Evolutionary conservation across 73 alveolate genomes (phyloP), one percentile per base, ranked within the genome.

Genomic region (Paramecium octaurelia): DNA sequence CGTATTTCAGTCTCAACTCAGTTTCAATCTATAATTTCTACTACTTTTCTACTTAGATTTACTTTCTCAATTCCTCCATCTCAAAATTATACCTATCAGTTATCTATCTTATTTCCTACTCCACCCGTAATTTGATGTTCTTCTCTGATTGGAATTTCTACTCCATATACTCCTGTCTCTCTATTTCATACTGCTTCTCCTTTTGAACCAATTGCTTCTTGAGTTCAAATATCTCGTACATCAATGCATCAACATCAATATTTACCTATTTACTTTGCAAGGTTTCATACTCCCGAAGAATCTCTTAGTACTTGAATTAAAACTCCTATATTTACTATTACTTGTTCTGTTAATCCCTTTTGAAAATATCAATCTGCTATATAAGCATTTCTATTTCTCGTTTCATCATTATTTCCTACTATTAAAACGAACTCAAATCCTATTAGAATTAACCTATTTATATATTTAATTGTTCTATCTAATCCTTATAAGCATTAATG

Each of bases 161-260:
- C 16, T 23, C 68, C 14, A 21, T 2, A 31, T 12, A 77, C 27
- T 77, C 68, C n/a, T 77, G 1, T 70, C 57, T 70, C 24, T 70
- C 86, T 31, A 24, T 24, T 29, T 70, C 86, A 31, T 31, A 24
- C 12, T 70, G n/a, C 12, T 35, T 70, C 21, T 77, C 90, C 8
- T 42, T 77, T 44, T 42, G 20, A 8, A 40, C 90, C 16, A 77
- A 38, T 38, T 77, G 12, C 43, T 77, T 77, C 46, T 77, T 77
- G 0, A 77, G 48, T 77, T 77, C 90, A 77, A 38, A 77, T 77
- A 77, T 77, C 48, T 77, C 90, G 40, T 77, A 77, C 90, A 77
- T 77, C 18, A 77, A 77, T 14, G 90, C 90, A 77, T 77, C 90
- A 40, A 42, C 70, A 40, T 77, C 90, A 42, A 77, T 29, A 70